These are phyloP conservation scores for Yamadazyma conglobata DNA, from an alignment of 1,139 yeast species.

Conservation along the genomic window DNA sequence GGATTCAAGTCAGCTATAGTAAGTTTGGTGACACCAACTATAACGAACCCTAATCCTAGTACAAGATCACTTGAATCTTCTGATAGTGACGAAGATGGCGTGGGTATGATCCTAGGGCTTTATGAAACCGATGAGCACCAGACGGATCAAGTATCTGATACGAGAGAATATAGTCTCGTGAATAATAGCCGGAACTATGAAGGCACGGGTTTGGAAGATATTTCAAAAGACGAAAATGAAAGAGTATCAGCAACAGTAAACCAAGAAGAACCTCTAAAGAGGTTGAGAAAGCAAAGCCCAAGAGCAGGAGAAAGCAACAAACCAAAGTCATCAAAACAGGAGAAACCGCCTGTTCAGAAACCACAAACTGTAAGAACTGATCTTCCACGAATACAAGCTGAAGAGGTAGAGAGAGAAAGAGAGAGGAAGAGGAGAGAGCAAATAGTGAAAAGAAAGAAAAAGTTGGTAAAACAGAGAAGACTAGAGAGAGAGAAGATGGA, in stretches of 20 bases:
- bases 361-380: too few species aligned
- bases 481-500: constrained; percentile 1
- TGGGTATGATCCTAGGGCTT: constrained; percentile 5
- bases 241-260: not conserved
- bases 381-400: too few species aligned
- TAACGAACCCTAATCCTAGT: constrained; percentile 14
- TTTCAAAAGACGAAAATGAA: not conserved
- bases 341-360: not conserved
- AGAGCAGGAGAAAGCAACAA: constrained; percentile 2
- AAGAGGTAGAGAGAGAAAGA: constrained; percentile 2
- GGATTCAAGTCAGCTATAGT: constrained; percentile 11
- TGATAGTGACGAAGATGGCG: constrained; percentile 1
- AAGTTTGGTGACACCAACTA: constrained; percentile 14
- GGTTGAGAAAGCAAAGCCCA: constrained; percentile 1
- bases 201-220: not conserved
- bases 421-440: constrained; percentile 2
- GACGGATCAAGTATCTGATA: constrained; percentile 6
- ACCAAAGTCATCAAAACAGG: constrained; percentile 1
- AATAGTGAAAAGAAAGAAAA: constrained; percentile 1
- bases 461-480: constrained; percentile 3
- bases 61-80: constrained; percentile 4
- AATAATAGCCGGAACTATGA: constrained; percentile 2
- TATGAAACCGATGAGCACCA: constrained; percentile 5
- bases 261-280: not conserved
- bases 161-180: constrained; percentile 6